These are phyloP conservation scores for Quercus robur DNA, from an alignment of 306 rosid species.

Conservation along the genomic window DNA sequence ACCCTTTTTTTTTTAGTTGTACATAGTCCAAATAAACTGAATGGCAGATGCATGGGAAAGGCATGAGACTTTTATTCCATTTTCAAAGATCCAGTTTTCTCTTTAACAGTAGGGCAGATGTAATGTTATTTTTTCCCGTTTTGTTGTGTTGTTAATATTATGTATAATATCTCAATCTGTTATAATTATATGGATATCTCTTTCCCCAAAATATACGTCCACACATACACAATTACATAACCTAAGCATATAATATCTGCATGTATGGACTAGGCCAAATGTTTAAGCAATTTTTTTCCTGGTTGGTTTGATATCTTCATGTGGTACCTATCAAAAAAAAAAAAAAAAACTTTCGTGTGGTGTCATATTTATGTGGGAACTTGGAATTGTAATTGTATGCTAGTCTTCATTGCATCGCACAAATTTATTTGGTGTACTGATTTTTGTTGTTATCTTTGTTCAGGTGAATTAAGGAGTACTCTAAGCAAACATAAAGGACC, in stretches of 20 bases:
- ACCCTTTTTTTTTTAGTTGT: too few species aligned
- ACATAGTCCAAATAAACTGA: too few species aligned
- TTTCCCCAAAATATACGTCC: not conserved
- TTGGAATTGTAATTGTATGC: not conserved
- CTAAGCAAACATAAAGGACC: slow-evolving; percentile 88
- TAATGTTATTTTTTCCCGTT: not conserved
- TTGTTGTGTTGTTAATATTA: not conserved
- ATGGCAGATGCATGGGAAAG: too few species aligned
- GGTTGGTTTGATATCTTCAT: not conserved
- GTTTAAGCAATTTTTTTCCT: not conserved
- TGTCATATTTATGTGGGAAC: not conserved
- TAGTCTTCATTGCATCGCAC: not conserved
- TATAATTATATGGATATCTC: not conserved
- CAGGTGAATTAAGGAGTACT: slow-evolving; percentile 84
- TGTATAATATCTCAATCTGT: not conserved
- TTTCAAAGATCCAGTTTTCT: not conserved
- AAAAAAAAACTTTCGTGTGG: not conserved
- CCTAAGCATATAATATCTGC: not conserved
- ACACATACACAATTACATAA: not conserved
- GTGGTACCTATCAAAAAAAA: too few species aligned
- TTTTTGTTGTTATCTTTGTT: slow-evolving; percentile 22
- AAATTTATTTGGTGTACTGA: not conserved
- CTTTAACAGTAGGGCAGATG: too few species aligned
- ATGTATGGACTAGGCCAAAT: not conserved
- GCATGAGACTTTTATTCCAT: not conserved